Base-by-base conservation (phyloP, 768 basidiomycete species). In the Tylopilus felleus region DNA sequence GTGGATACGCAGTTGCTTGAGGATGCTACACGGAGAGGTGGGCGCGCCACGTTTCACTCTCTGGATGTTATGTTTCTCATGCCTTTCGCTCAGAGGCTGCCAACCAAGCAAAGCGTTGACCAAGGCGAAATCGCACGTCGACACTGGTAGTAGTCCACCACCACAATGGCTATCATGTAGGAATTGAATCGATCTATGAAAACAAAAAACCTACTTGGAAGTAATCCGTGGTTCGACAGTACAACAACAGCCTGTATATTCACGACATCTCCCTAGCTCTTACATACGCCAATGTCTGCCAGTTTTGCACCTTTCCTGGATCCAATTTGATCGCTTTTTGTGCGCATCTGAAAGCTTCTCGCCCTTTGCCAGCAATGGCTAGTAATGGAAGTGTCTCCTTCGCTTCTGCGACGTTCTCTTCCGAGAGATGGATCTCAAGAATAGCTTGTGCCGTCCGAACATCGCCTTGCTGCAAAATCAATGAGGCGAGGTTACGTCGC, bases 1-100 rank as follows among this genome's bases (percentile, higher is more conserved):
- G 93, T 99, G 54, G 97, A 99, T 71, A 97, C 93, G 2, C 93
- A 95, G 61, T 73, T 98, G 48, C 70, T 99, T 38, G 96, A 99
- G 73, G 96, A 99, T 69, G 96, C 96, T 28, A 98, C 96, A 33
- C 78, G 97, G 69, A 78, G 96, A 84, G 97, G 96, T 97, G 51
- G 47, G 77, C 22, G 12, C 27, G 19, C 19, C 21, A 56, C 19
- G 38, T 41, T 38, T 45, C 36, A 45, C 39, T 39, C 23, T 31
- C 28, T 22, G 39, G 39, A n/a, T n/a, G n/a, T n/a, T n/a, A n/a
- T 21, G 8, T 2, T 27, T 47, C 56, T 53, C 36, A 68, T 43
- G 6, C 27, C 33, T 19, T 49, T 48, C 17, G 45, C 59, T 49
- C 61, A 77, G 75, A 76, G 65, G 76, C 77, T 1, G 70, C 70